These are phyloP conservation scores for Hibiscus mutabilis DNA, from an alignment of 345 rosid species.

Conservation along the genomic window DNA sequence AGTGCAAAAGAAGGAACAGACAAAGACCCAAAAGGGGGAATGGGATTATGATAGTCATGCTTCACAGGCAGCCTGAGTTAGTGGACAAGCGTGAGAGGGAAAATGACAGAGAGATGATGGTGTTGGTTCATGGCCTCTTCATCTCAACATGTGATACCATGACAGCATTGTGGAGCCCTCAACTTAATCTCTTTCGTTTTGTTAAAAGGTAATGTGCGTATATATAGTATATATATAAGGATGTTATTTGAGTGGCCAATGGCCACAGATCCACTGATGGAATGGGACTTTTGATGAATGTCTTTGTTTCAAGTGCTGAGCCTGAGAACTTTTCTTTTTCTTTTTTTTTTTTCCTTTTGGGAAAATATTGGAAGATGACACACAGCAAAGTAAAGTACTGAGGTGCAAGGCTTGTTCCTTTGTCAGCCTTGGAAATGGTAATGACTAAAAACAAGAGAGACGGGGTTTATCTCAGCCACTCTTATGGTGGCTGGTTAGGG, in stretches of 20 bases:
- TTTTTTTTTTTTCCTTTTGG: background rate
- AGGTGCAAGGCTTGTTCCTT: slow-evolving; percentile 6
- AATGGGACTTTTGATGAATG: background rate
- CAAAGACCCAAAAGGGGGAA: slow-evolving; percentile 13
- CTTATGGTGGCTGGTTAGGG: no score
- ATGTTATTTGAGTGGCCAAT: slow-evolving; percentile 6
- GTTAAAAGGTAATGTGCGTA: background rate
- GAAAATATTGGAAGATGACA: slow-evolving; percentile 6
- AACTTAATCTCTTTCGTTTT: slow-evolving; percentile 8
- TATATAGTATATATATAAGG: background rate
- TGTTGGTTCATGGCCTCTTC: slow-evolving; percentile 1
- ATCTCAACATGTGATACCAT: background rate
- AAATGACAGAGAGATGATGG: slow-evolving; percentile 25
- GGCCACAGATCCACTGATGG: background rate
- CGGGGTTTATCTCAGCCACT: background rate
- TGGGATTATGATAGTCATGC: background rate
- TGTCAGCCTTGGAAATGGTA: slow-evolving; percentile 8
- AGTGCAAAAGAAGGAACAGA: slow-evolving; percentile 5
- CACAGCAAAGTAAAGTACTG: background rate
- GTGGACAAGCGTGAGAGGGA: slow-evolving; percentile 16
- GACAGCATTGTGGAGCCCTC: background rate
- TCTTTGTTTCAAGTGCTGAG: background rate
- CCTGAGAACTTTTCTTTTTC: background rate
- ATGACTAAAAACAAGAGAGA: slow-evolving; percentile 16
- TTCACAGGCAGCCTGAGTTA: slow-evolving; percentile 5